phyloP scores from a whole-genome alignment of 495 filamentous ascomycete species.

The Penicillium cinerascens region DNA sequence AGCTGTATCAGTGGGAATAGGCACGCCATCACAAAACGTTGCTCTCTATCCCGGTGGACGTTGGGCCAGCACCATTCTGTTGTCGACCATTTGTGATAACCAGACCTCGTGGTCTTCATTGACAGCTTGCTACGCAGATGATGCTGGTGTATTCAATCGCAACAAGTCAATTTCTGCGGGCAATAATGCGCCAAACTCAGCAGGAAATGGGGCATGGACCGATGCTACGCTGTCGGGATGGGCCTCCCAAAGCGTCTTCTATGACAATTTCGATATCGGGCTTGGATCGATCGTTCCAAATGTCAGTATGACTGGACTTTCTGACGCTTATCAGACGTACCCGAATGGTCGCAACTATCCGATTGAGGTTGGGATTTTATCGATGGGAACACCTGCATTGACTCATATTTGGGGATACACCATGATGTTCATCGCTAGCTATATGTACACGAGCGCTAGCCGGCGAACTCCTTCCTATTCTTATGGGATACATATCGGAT shows the following conservation, averaged over 20 bases:
- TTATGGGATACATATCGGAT: conserved; percentile 54
- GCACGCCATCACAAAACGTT: neutral
- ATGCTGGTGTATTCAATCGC: conserved; percentile 3
- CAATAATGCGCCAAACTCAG: neutral
- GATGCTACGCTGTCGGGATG: neutral
- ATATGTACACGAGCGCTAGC: neutral
- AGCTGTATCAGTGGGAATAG: conserved; percentile 1
- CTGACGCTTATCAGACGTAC: conserved; percentile 3
- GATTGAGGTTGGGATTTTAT: conserved; percentile 5
- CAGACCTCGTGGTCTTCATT: neutral
- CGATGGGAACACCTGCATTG: neutral
- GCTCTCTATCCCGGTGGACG: conserved; percentile 7
- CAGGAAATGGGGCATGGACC: neutral
- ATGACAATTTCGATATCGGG: no score
- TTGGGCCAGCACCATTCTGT: conserved; percentile 4
- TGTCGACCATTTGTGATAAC: neutral
- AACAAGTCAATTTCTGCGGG: neutral
- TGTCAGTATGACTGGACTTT: neutral
- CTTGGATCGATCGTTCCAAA: no score
- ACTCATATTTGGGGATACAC: neutral
- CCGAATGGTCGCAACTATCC: conserved; percentile 4
- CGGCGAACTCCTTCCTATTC: conserved; percentile 43
- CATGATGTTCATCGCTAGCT: neutral
- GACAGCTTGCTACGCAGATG: conserved; percentile 2
- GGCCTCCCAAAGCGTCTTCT: no score